Evolutionary conservation across 1,284 basidiomycete genomes (phyloP).

Genomic region (Ganoderma leucocontextum): DNA sequence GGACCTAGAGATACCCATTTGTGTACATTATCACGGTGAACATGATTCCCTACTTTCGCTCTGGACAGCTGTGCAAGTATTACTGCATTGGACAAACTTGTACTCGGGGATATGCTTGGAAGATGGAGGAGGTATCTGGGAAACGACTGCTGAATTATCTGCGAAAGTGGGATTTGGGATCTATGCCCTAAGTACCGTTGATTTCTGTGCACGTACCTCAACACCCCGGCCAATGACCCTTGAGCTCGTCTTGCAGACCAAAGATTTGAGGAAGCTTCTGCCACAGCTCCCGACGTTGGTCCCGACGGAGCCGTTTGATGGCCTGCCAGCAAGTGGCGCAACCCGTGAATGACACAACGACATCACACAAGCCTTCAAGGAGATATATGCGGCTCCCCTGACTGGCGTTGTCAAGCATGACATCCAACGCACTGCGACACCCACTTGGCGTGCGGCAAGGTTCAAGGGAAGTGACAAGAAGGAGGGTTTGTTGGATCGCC

Average conservation of each 20-base stretch:
- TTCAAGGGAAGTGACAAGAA: background rate
- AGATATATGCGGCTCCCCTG: background rate
- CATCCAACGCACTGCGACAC: background rate
- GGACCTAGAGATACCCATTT: background rate
- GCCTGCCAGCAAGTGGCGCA: background rate
- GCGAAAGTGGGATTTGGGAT: background rate
- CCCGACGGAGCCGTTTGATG: background rate
- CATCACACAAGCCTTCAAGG: background rate
- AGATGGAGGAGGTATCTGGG: background rate
- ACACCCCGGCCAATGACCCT: background rate
- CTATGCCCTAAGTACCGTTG: background rate
- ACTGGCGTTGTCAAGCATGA: background rate
- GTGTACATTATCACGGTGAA: background rate
- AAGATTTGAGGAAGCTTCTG: background rate
- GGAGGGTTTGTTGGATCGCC: no score
- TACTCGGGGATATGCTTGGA: no score
- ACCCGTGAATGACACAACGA: background rate
- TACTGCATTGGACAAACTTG: no score
- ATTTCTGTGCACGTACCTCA: background rate
- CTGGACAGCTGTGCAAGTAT: background rate
- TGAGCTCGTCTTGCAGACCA: slow-evolving; percentile 1
- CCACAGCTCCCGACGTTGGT: background rate
- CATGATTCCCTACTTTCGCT: background rate
- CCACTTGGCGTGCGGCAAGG: background rate
- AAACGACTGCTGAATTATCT: background rate